These are phyloP conservation scores for Nitzschia sp. DNA, from an alignment of 108 stramenopile species.

Conservation along the genomic window DNA sequence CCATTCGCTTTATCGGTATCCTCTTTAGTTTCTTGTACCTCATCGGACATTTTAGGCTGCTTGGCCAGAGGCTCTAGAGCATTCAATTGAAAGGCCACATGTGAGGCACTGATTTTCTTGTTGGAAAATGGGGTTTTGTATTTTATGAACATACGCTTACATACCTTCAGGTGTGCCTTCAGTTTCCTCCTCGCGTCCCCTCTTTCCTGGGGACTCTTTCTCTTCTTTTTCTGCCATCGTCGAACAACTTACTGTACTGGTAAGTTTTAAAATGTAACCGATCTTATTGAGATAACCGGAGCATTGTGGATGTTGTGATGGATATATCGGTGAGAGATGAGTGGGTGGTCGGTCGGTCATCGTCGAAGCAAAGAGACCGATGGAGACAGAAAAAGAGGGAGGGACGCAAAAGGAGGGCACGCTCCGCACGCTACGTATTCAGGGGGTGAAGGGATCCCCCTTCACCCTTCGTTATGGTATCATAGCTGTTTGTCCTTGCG, in stretches of 20 bases:
- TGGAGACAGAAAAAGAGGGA: too few species aligned
- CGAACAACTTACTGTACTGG: not conserved
- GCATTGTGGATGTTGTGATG: not conserved
- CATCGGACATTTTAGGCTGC: not conserved
- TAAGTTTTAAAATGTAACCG: not conserved
- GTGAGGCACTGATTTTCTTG: not conserved
- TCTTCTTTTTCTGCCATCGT: slow-evolving; percentile 14
- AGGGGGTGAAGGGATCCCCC: too few species aligned
- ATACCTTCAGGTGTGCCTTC: slow-evolving; percentile 19
- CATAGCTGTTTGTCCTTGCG: too few species aligned
- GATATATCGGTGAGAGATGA: too few species aligned
- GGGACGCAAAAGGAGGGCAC: too few species aligned
- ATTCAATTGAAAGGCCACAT: too few species aligned
- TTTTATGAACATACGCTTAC: too few species aligned
- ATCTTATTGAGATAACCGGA: not conserved
- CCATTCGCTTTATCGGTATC: not conserved
- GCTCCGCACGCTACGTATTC: too few species aligned
- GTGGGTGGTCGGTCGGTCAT: too few species aligned
- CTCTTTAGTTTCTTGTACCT: not conserved
- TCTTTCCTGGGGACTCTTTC: slow-evolving; percentile 8
- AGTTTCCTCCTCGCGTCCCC: slow-evolving; percentile 24
- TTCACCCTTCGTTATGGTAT: too few species aligned
- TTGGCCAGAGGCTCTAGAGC: not conserved
- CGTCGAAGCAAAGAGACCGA: too few species aligned
- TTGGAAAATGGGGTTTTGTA: not conserved